Evolutionary conservation across 108 stramenopile species (phyloP).

Genomic region (Mediolabrus comicus): DNA sequence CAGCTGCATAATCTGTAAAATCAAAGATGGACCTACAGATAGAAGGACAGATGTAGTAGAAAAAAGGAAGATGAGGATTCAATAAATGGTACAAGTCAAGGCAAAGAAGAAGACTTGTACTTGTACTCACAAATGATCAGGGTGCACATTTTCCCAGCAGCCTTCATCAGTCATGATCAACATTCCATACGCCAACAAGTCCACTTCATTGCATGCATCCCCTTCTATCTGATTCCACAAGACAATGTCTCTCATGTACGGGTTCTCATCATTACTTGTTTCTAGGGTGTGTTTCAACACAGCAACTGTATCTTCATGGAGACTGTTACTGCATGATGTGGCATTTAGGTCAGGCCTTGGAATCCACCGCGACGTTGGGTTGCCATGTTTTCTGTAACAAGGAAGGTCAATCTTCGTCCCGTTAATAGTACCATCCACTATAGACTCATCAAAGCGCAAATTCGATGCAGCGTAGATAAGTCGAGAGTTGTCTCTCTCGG

Average conservation of each 20-base stretch:
- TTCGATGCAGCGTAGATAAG: slow-evolving; percentile 25
- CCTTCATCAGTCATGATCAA: slow-evolving; percentile 39
- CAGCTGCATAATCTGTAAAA: slow-evolving; percentile 27
- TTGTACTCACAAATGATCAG: slow-evolving; percentile 35
- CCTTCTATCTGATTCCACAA: slow-evolving; percentile 23
- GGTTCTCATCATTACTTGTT: slow-evolving; percentile 38
- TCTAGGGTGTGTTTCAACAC: slow-evolving; percentile 14
- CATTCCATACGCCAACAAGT: slow-evolving; percentile 34
- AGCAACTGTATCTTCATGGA: slow-evolving; percentile 9
- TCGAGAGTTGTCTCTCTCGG: slow-evolving; percentile 2
- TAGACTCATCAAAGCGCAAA: slow-evolving; percentile 32
- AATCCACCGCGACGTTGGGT: slow-evolving; percentile 41
- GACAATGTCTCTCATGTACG: slow-evolving; percentile 28
- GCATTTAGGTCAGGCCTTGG: slow-evolving; percentile 27
- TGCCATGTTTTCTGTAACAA: slow-evolving; percentile 4
- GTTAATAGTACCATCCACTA: slow-evolving; percentile 16
- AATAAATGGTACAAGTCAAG: not conserved
- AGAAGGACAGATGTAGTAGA: not conserved
- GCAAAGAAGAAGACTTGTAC: not conserved
- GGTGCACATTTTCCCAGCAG: slow-evolving; percentile 59
- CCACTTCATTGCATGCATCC: slow-evolving; percentile 33
- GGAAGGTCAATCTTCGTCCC: slow-evolving; percentile 11
- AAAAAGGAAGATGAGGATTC: not conserved
- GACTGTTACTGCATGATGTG: slow-evolving; percentile 21
- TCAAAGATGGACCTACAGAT: slow-evolving; percentile 28